Evolutionary conservation across 2,329 filamentous ascomycete species (phyloP), one percentile per base, ranked within the genome.

Genomic region (Colletotrichum sojae): DNA sequence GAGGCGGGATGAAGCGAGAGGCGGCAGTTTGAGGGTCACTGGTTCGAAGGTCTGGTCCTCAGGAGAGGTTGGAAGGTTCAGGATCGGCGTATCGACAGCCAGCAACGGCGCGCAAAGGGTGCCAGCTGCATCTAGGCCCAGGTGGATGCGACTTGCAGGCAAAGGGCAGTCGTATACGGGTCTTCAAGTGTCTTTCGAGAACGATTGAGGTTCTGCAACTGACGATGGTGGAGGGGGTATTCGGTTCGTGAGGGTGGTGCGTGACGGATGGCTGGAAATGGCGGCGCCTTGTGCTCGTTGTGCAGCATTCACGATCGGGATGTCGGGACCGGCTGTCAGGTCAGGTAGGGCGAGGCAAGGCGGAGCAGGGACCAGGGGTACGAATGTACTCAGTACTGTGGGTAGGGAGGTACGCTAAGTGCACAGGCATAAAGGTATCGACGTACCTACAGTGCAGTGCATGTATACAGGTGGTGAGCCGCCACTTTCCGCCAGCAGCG

Each of bases 91-190:
- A 40, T 69, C 40, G 54, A 27, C n/a, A 54, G 66, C 54, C 36
- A 52, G 27, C 54, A n/a, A 48, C 52, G 53, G 54, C 54, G 66
- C 61, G 61, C 40, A 59, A 59, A 13, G 31, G 31, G 40, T 54
- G 49, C 54, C 39, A 49, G 49, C 40, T 65, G 66, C 66, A 46
- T 69, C 40, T 49, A 69, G 49, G 31, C 65, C 3, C 10, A 15
- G 3, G 27, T 22, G 12, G 31, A 48, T 49, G 66, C 13, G n/a
- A 13, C n/a, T 9, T 25, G 12, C 31, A 16, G 48, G 27, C 16
- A 20, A 16, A 36, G 18, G 18, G 40, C 5, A n/a, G 12, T n/a
- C 13, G 40, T 15, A 46, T 9, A 40, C 20, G 22, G 20, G 61
- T 36, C 25, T 31, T 40, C 20, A 31, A 22, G 46, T 3, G 15